Evolutionary conservation across 805 yeast species (phyloP).

Genomic region (Candida tammaniensis): DNA sequence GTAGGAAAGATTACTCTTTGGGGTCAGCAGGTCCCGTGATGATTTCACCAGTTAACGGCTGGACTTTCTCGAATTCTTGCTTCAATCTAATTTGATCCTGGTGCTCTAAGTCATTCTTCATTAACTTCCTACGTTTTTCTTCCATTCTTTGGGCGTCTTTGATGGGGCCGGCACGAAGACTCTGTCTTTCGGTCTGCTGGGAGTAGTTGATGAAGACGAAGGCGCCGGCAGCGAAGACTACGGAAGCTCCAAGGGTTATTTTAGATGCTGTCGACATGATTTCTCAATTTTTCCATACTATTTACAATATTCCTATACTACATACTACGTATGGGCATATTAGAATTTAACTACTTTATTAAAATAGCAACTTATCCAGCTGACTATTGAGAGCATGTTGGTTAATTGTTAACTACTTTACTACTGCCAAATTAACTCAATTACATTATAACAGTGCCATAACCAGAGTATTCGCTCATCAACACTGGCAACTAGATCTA

Average conservation of each 20-base stretch:
- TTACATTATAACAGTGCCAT: too few species aligned
- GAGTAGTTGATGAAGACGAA: conserved; percentile 67
- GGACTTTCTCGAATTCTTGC: conserved; percentile 54
- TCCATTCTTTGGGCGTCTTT: conserved; percentile 71
- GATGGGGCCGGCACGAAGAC: conserved; percentile 78
- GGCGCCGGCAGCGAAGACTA: conserved; percentile 54
- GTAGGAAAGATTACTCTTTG: too few species aligned
- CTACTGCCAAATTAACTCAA: too few species aligned
- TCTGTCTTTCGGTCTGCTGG: conserved; percentile 68
- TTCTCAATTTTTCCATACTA: conserved; percentile 3
- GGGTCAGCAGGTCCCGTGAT: conserved; percentile 24
- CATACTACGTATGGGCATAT: too few species aligned
- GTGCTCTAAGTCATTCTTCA: conserved; percentile 62
- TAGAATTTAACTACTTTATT: too few species aligned
- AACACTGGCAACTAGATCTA: too few species aligned
- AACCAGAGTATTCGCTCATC: too few species aligned
- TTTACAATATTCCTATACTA: too few species aligned
- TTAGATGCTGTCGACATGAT: conserved; percentile 79
- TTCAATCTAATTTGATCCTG: conserved; percentile 59
- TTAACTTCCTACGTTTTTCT: conserved; percentile 45
- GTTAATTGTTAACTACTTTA: too few species aligned
- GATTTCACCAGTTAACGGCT: conserved; percentile 50
- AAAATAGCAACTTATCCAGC: too few species aligned
- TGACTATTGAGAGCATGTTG: too few species aligned
- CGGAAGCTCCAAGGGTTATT: conserved; percentile 62